A percentile compares a stretch with the other conserved stretches of the same genome.
These are phyloP conservation scores for Penicillium simplicissimum DNA, from an alignment of 495 filamentous ascomycete species.

Conservation along the genomic window DNA sequence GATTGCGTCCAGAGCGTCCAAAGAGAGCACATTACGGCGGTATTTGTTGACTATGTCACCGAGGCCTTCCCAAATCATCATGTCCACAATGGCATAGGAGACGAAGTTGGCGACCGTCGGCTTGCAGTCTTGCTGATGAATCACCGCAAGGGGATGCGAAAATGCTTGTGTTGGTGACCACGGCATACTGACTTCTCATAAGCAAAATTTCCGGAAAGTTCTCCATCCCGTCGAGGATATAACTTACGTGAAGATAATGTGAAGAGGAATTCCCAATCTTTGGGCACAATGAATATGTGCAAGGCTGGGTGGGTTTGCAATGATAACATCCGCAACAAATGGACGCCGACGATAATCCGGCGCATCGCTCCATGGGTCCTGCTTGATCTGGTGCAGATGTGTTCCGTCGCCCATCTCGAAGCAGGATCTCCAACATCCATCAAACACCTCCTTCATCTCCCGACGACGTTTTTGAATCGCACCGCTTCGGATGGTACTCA, in stretches of 20 bases:
- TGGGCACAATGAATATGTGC: constrained; percentile 83
- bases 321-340: constrained; percentile 81
- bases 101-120: constrained; percentile 67
- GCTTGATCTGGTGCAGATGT: constrained; percentile 43
- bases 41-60: constrained; percentile 78
- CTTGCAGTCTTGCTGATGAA: constrained; percentile 53
- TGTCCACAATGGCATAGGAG: constrained; percentile 74
- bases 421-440: constrained; percentile 79
- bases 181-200: constrained; percentile 52
- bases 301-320: constrained; percentile 82
- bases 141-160: constrained; percentile 58
- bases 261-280: constrained; percentile 73
- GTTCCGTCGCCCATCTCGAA: constrained; percentile 63
- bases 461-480: constrained; percentile 66
- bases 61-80: constrained; percentile 82
- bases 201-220: too few relatives aligned
- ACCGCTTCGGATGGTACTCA: constrained; percentile 65
- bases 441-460: constrained; percentile 68
- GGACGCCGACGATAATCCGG: constrained; percentile 49
- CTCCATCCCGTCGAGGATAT: neutral
- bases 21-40: constrained; percentile 60
- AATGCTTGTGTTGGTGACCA: constrained; percentile 57
- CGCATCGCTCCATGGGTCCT: constrained; percentile 36
- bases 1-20: constrained; percentile 66
- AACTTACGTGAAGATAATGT: constrained; percentile 79